These are phyloP conservation scores for Ensete glaucum DNA, from an alignment of 176 grass and related monocot genomes.

Conservation along the genomic window DNA sequence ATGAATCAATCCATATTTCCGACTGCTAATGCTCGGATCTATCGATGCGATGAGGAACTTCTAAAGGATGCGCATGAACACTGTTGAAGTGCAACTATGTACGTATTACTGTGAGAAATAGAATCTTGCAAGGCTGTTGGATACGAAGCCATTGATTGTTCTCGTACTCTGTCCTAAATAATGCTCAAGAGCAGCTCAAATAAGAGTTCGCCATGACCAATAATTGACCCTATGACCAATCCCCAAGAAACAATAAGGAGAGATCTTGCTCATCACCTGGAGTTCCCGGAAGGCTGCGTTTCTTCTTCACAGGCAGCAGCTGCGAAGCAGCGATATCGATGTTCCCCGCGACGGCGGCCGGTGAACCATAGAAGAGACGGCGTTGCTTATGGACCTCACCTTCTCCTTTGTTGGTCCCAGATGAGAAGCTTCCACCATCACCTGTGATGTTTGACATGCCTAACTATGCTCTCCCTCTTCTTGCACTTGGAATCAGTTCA, in stretches of 20 bases:
- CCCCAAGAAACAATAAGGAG: no score
- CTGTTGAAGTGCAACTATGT: no score
- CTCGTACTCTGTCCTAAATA: no score
- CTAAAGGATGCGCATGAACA: no score
- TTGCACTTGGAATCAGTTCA: neutral
- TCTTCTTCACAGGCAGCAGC: conserved; percentile 40
- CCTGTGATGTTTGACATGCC: conserved; percentile 36
- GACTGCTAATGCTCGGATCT: no score
- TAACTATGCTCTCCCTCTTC: neutral
- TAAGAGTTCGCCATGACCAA: conserved; percentile 28
- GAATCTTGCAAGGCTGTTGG: no score
- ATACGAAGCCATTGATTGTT: no score
- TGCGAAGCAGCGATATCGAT: conserved; percentile 5
- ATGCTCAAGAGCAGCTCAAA: conserved; percentile 22
- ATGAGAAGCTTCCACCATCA: conserved; percentile 37
- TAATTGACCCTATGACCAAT: conserved; percentile 17
- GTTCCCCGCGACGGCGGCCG: neutral
- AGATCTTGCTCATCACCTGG: conserved; percentile 46
- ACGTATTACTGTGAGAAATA: no score
- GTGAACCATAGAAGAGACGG: conserved; percentile 13
- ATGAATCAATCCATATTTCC: no score
- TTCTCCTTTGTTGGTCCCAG: conserved; percentile 26
- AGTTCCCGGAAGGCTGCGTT: conserved; percentile 72
- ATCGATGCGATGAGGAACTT: no score
- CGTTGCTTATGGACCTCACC: conserved; percentile 30